Conservation (phyloP, 371 early-diverging fungal genomes). For the Apophysomyces sp. region DNA sequence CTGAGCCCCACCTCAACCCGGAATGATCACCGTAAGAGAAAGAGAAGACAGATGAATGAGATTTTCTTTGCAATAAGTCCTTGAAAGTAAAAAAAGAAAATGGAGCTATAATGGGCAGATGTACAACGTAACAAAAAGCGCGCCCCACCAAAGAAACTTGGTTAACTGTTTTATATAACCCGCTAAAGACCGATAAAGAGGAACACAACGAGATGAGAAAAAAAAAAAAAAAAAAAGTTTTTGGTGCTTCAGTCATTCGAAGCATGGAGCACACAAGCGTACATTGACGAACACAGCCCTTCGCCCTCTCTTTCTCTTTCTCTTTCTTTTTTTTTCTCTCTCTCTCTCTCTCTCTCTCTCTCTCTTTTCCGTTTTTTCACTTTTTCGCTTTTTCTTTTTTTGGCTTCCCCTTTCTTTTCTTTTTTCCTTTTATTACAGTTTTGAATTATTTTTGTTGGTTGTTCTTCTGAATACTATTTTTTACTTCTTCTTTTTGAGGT, state of each 20-base stretch:
- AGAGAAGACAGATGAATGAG: neutral
- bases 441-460: too few species aligned
- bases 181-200: slow-evolving; percentile 1
- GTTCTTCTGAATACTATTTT: too few species aligned
- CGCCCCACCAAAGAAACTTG: neutral
- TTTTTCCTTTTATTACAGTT: neutral
- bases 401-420: neutral
- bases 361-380: neutral
- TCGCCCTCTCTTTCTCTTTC: slow-evolving; percentile 3
- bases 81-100: neutral
- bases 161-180: neutral
- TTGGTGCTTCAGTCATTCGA: neutral
- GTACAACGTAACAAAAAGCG: neutral
- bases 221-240: neutral
- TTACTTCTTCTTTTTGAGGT: neutral
- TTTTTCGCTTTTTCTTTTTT: neutral
- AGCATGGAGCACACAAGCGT: neutral
- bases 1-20: neutral
- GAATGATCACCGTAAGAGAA: neutral
- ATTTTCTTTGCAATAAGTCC: too few species aligned
- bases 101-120: neutral
- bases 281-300: neutral
- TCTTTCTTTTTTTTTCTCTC: neutral
- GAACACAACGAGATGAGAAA: slow-evolving; percentile 1
- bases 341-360: neutral